Evolutionary conservation across 352 stramenopile species (phyloP).

Genomic region (Globisporangium cederbergense): DNA sequence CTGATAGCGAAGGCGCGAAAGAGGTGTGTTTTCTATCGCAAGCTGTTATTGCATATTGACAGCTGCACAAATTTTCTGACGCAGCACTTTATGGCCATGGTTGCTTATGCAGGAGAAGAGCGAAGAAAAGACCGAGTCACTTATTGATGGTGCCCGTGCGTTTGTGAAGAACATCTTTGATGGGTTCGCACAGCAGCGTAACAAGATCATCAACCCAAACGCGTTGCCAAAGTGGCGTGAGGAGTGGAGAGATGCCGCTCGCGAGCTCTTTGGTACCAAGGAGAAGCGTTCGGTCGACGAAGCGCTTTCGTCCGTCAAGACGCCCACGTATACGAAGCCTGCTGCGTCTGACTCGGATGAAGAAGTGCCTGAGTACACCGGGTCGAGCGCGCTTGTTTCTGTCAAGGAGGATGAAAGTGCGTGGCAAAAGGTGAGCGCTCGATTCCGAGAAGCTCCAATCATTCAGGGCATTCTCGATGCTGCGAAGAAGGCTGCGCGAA

Average conservation of each 20-base stretch:
- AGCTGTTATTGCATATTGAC: conserved; percentile 4
- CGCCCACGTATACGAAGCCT: conserved; percentile 32
- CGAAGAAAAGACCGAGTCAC: conserved; percentile 26
- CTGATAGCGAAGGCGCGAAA: conserved; percentile 1
- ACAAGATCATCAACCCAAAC: conserved; percentile 58
- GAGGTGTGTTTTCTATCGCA: neutral
- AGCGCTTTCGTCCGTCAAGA: conserved; percentile 64
- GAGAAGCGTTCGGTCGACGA: conserved; percentile 77
- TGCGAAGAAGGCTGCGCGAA: conserved; percentile 73
- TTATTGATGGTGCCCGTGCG: conserved; percentile 31
- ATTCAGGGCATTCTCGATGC: conserved; percentile 89
- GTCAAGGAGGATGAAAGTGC: conserved; percentile 93
- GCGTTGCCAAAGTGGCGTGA: conserved; percentile 46
- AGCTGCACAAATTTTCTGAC: neutral
- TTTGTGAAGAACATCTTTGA: conserved; percentile 66
- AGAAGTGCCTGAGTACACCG: conserved; percentile 57
- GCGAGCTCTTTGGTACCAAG: conserved; percentile 75
- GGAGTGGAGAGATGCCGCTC: conserved; percentile 65
- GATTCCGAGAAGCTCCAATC: conserved; percentile 93
- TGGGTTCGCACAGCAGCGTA: conserved; percentile 42
- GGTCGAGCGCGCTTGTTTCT: conserved; percentile 67
- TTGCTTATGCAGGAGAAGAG: conserved; percentile 14
- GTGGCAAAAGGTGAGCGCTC: conserved; percentile 93
- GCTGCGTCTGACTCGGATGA: conserved; percentile 30
- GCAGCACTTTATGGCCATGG: neutral